Percentiles rank a stretch among this genome's conserved stretches.
These are phyloP conservation scores for Penicillium ucsense DNA, from an alignment of 495 filamentous ascomycete species.

Conservation along the genomic window DNA sequence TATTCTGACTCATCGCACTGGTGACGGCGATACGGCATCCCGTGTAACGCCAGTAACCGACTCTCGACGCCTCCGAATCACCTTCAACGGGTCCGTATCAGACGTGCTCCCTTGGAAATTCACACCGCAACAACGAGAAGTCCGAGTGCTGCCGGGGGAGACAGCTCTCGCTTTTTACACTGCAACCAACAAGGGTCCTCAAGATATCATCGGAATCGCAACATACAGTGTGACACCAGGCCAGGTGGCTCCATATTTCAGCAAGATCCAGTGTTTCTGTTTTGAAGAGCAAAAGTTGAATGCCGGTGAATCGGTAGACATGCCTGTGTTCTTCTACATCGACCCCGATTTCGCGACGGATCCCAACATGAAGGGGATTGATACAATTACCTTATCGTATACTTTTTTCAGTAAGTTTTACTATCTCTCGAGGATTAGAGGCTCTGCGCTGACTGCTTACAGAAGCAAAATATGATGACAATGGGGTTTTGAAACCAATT, in stretches of 20 bases:
- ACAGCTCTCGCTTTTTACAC: constrained; percentile 98
- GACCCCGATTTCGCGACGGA: constrained; percentile 93
- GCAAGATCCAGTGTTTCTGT: constrained; percentile 99
- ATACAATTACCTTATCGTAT: constrained; percentile 91
- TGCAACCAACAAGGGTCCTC: constrained; percentile 76
- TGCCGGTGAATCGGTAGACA: constrained; percentile 95
- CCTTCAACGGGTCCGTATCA: constrained; percentile 90
- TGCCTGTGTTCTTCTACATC: constrained; percentile 99
- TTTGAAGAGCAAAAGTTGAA: constrained; percentile 95
- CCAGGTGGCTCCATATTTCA: constrained; percentile 95
- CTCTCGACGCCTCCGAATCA: constrained; percentile 82
- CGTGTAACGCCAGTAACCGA: constrained; percentile 71
- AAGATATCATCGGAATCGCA: constrained; percentile 95
- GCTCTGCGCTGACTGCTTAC: constrained; percentile 15
- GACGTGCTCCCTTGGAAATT: constrained; percentile 98
- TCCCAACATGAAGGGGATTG: constrained; percentile 82
- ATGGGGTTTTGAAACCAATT: constrained; percentile 50
- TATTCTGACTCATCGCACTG: constrained; percentile 64
- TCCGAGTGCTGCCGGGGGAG: constrained; percentile 88
- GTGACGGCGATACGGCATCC: constrained; percentile 53
- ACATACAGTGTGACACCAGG: constrained; percentile 95
- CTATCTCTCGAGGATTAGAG: not conserved
- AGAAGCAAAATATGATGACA: constrained; percentile 85
- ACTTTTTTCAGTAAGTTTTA: constrained; percentile 89
- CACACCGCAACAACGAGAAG: constrained; percentile 90